Evolutionary conservation across 495 filamentous ascomycete genomes (phyloP).

Genomic region (Neurospora sublineolata): DNA sequence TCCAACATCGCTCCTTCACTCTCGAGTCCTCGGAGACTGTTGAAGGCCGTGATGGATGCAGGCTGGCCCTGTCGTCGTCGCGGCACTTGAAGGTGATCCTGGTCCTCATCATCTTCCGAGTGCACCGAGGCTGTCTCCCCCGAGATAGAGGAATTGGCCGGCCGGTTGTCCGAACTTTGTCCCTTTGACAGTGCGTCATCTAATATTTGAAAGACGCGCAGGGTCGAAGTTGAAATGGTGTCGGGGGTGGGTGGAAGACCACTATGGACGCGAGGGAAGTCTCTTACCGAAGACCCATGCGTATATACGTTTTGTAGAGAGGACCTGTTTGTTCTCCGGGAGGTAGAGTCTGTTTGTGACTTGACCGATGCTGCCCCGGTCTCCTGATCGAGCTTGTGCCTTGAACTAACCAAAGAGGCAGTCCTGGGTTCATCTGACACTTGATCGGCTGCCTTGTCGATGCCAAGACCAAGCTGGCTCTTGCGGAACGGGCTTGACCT

Average conservation of each 20-base stretch:
- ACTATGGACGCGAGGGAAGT: conserved; percentile 17
- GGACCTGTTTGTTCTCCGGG: not conserved
- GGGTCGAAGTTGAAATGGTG: conserved; percentile 40
- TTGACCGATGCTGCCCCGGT: not conserved
- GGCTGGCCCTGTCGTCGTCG: conserved; percentile 6
- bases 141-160: conserved; percentile 9
- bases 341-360: not conserved
- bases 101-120: not conserved
- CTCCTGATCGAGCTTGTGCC: not conserved
- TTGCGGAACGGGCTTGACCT: conserved; percentile 25
- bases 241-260: conserved; percentile 43
- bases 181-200: conserved; percentile 24
- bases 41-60: conserved; percentile 15
- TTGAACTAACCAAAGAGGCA: not conserved
- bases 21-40: conserved; percentile 12
- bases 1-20: conserved; percentile 2
- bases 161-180: conserved; percentile 10
- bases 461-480: not conserved
- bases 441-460: not conserved
- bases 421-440: not conserved
- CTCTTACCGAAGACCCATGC: conserved; percentile 18
- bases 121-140: conserved; percentile 15
- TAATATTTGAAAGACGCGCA: conserved; percentile 28
- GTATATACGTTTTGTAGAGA: conserved; percentile 28
- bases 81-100: not conserved